These are phyloP conservation scores for Flaveria ramosissima DNA, from an alignment of 129 eudicot species.

Conservation along the genomic window DNA sequence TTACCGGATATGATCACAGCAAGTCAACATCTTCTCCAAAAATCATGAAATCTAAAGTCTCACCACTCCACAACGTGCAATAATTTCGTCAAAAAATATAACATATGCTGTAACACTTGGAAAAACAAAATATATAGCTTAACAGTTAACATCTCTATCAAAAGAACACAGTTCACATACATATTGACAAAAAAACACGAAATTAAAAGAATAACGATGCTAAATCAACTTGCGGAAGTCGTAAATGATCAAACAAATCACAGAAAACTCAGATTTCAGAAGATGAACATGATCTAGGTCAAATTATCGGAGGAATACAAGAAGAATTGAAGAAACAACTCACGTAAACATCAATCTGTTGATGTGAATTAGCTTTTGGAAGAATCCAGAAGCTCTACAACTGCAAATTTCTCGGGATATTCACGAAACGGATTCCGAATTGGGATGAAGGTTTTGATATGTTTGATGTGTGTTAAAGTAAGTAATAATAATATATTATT, in stretches of 20 bases:
- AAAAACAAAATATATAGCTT: background rate
- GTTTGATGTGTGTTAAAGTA: background rate
- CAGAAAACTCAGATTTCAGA: background rate
- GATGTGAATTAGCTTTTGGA: constrained; percentile 18
- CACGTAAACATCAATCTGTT: background rate
- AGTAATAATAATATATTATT: background rate
- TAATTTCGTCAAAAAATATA: background rate
- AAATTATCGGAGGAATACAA: constrained; percentile 9
- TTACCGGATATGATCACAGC: background rate
- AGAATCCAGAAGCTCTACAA: background rate
- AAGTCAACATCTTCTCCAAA: background rate
- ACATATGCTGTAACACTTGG: background rate
- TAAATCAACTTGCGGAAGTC: background rate
- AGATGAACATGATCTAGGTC: constrained; percentile 25
- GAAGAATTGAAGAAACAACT: background rate
- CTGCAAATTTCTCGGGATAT: constrained; percentile 29
- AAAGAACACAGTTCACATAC: background rate
- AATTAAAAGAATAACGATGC: constrained; percentile 6
- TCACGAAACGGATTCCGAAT: constrained; percentile 20
- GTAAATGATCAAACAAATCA: constrained; percentile 1
- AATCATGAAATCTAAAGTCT: background rate
- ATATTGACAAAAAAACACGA: background rate
- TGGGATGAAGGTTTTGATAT: constrained; percentile 8
- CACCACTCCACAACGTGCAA: background rate
- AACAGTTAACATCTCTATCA: background rate